These are phyloP conservation scores for button mushroom (Agaricus bisporus) DNA, from an alignment of 768 basidiomycete genomes.

Conservation along the genomic window DNA sequence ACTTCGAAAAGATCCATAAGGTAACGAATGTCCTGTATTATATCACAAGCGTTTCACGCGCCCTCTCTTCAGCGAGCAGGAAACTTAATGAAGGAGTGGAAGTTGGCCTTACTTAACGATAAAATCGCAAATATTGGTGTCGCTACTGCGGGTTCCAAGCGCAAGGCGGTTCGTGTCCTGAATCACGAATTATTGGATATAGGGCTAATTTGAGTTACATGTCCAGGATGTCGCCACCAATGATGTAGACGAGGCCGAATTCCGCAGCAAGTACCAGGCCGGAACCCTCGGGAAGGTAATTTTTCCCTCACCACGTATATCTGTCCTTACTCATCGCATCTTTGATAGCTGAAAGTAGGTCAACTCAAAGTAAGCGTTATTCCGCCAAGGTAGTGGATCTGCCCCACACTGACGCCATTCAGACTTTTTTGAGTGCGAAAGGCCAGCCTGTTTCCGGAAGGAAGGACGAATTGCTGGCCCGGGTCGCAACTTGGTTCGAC, in stretches of 20 bases:
- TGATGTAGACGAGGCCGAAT: conserved; percentile 60
- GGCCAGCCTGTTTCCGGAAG: conserved; percentile 56
- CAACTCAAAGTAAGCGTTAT: conserved; percentile 59
- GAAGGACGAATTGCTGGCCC: conserved; percentile 67
- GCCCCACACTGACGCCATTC: conserved; percentile 8
- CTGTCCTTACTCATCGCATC: conserved; percentile 9
- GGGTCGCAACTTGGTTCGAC: conserved; percentile 59
- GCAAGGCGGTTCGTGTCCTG: conserved; percentile 58
- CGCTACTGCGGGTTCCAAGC: conserved; percentile 50
- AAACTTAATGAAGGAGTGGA: conserved; percentile 63
- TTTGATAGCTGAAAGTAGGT: conserved; percentile 61
- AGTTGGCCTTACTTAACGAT: conserved; percentile 53
- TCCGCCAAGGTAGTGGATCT: conserved; percentile 1
- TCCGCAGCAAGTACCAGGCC: conserved; percentile 57
- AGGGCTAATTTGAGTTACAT: neutral
- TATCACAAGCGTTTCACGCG: conserved; percentile 36
- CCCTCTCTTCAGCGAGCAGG: conserved; percentile 20
- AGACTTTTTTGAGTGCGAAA: conserved; percentile 75
- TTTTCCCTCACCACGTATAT: conserved; percentile 5
- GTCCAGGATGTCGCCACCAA: conserved; percentile 43
- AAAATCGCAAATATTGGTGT: conserved; percentile 52
- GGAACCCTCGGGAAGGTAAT: conserved; percentile 63
- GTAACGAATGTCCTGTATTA: conserved; percentile 28
- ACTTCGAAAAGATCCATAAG: conserved; percentile 73
- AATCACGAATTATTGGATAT: neutral